Evolutionary conservation across 495 filamentous ascomycete species (phyloP), one percentile per base, ranked within the genome.

Genomic region (Neurospora sp.): DNA sequence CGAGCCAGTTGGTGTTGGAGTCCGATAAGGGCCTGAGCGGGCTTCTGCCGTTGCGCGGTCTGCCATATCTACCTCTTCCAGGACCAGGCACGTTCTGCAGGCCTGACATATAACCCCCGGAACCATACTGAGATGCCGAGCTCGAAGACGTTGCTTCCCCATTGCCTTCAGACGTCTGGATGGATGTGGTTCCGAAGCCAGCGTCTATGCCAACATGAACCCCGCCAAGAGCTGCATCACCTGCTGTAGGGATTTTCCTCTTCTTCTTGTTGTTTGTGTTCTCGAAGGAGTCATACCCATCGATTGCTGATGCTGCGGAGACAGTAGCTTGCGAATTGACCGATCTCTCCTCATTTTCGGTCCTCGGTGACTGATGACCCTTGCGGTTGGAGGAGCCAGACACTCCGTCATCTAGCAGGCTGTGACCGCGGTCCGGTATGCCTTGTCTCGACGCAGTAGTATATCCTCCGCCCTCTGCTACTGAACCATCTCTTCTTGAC

Each of bases 261-360:
- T 99, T 99, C 85, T 98, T 99, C 82, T 99, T 99, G 80, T 99
- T 98, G 79, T 97, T 98, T 70, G 93, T 97, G 77, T 99, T 98
- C 80, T 99, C 96, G 77, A 97, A 96, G 20, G 92, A 94, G 79
- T 98, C 96, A 80, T 98, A 98, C 39, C 96, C 94, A 80, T 98
- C 96, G 6, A 88, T 89, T 9, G 88, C 88, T 35, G 88, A 89
- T 4, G 84, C 77, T 5, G 86, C 82, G 16, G 87, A 88, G 31
- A 79, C 81, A 18, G 85, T 83, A 38, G 83, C 79, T 38, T 84
- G 82, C 12, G 83, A 81, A 73, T 85, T 85, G 35, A 79, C 72
- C 71, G 84, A 83, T 75, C 85, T 84, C 12, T 75, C 72, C 27
- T 66, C 27, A 38, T 83, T 78, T 31, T 80, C 78, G 38, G 76